These are phyloP conservation scores for Colletotrichum graminicola DNA, from an alignment of 2,329 filamentous ascomycete genomes.

Conservation along the genomic window DNA sequence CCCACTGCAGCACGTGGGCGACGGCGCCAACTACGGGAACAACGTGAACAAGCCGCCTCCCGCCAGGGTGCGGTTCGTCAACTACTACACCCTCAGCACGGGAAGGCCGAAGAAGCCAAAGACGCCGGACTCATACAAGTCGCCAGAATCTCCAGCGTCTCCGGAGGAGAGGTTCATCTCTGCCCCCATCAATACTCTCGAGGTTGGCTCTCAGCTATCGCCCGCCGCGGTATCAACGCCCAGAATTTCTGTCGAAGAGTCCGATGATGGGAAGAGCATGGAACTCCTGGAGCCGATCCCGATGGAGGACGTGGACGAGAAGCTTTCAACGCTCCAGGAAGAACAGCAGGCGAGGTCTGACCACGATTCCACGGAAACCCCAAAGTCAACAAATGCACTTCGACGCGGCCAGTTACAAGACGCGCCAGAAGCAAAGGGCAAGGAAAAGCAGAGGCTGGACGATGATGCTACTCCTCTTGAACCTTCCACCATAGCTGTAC, in stretches of 20 bases:
- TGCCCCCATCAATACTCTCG: slow-evolving; percentile 3
- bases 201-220: slow-evolving; percentile 26
- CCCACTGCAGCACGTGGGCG: slow-evolving; percentile 56
- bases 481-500: neutral
- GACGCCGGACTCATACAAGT: slow-evolving; percentile 40
- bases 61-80: slow-evolving; percentile 81
- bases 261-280: slow-evolving; percentile 50
- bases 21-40: slow-evolving; percentile 41
- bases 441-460: slow-evolving; percentile 10
- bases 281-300: slow-evolving; percentile 21
- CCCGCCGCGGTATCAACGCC: slow-evolving; percentile 49
- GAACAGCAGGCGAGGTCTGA: slow-evolving; percentile 14
- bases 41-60: slow-evolving; percentile 48
- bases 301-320: slow-evolving; percentile 21
- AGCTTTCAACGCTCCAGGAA: slow-evolving; percentile 29
- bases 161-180: neutral
- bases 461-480: neutral
- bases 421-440: slow-evolving; percentile 22
- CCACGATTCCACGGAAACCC: neutral
- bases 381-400: neutral
- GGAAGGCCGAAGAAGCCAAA: slow-evolving; percentile 72
- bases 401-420: neutral
- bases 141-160: slow-evolving; percentile 12
- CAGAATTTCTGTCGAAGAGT: slow-evolving; percentile 60
- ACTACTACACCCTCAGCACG: slow-evolving; percentile 91